Evolutionary conservation across 352 stramenopile genomes (phyloP).

Genomic region (Pythium pyrilobum): DNA sequence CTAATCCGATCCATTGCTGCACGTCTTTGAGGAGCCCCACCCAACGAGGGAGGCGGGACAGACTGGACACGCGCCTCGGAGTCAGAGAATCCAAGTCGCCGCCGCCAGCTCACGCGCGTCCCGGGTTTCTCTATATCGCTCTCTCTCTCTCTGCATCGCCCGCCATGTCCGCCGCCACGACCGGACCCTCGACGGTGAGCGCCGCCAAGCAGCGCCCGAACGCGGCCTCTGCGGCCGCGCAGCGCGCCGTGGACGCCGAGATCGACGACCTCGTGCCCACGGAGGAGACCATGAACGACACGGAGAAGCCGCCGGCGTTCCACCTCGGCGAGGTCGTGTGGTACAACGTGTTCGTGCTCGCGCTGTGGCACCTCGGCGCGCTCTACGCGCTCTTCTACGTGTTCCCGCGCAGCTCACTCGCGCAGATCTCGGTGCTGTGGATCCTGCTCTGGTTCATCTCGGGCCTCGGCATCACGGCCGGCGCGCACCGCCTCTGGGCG

Average conservation of each 20-base stretch:
- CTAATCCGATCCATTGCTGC: constrained; percentile 5
- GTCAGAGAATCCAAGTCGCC: background rate
- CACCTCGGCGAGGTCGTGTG: constrained; percentile 75
- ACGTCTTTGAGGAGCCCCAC: constrained; percentile 8
- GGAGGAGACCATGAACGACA: constrained; percentile 17
- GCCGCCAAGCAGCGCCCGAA: constrained; percentile 9
- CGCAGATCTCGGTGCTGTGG: constrained; percentile 61
- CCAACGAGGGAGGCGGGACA: background rate
- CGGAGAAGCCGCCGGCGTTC: constrained; percentile 31
- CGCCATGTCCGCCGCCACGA: background rate
- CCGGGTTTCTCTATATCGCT: no score
- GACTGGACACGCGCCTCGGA: background rate
- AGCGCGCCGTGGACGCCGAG: constrained; percentile 33
- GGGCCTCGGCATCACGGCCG: constrained; percentile 96
- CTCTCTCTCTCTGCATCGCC: no score
- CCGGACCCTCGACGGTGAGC: background rate
- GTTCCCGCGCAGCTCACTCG: constrained; percentile 36
- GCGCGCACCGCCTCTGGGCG: constrained; percentile 96
- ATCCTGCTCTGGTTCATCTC: constrained; percentile 58
- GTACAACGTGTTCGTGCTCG: constrained; percentile 77
- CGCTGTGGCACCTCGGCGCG: constrained; percentile 63
- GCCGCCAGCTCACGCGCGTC: no score
- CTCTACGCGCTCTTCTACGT: constrained; percentile 69
- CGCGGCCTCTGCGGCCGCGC: background rate
- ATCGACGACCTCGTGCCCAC: constrained; percentile 24